Conservation (phyloP, 352 stramenopile genomes). For the Globisporangium yorkense region DNA sequence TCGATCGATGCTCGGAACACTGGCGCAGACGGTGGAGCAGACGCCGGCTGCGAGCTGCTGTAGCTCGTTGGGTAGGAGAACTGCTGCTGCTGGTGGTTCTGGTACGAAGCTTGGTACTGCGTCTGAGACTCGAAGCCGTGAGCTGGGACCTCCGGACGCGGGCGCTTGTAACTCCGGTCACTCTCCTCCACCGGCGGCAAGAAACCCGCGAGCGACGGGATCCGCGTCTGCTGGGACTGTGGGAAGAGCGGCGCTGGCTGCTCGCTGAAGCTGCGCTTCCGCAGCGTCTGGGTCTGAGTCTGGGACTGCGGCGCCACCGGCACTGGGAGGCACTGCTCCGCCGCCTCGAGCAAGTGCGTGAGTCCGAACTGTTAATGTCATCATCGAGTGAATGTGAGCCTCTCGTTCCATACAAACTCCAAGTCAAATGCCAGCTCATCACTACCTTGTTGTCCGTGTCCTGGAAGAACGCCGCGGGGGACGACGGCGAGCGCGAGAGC, state of each 20-base stretch:
- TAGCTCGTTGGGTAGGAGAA: neutral
- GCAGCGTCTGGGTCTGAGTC: slow-evolving; percentile 13
- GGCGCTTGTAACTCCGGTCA: slow-evolving; percentile 22
- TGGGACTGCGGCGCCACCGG: slow-evolving; percentile 6
- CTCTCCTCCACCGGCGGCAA: slow-evolving; percentile 17
- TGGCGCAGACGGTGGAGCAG: neutral
- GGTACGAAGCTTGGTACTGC: slow-evolving; percentile 9
- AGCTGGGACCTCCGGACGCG: slow-evolving; percentile 23
- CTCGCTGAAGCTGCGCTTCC: slow-evolving; percentile 8
- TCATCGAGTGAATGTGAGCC: slow-evolving; percentile 1
- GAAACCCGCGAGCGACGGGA: slow-evolving; percentile 33
- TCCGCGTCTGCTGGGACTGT: slow-evolving; percentile 21
- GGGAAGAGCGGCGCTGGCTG: slow-evolving; percentile 21
- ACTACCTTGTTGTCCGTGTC: slow-evolving; percentile 25
- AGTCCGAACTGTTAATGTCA: slow-evolving; percentile 44
- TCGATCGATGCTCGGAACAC: neutral
- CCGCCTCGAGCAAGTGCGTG: slow-evolving; percentile 50
- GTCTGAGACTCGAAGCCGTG: slow-evolving; percentile 15
- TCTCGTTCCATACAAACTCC: neutral
- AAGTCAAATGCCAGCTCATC: neutral
- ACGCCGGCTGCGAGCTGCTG: neutral
- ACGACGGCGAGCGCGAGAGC: slow-evolving; percentile 30
- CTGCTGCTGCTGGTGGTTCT: slow-evolving; percentile 7
- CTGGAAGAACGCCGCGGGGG: slow-evolving; percentile 37
- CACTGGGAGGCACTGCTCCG: slow-evolving; percentile 31